These are phyloP conservation scores for Verticillium longisporum DNA, from an alignment of 2,329 filamentous ascomycete species.

Conservation along the genomic window DNA sequence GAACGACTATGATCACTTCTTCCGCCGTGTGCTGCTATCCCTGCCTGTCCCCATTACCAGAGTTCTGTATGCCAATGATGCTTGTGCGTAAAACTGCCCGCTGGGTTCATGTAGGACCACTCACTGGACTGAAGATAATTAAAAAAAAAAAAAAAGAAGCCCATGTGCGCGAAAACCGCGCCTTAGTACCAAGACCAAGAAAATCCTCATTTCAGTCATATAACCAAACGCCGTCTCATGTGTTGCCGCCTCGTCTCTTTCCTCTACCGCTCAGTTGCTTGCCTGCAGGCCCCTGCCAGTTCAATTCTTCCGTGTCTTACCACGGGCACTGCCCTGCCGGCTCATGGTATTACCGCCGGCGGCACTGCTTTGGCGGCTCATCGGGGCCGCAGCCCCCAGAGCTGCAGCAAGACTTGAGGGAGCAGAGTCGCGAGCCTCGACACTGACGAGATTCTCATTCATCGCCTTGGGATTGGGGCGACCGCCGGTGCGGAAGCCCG, in stretches of 20 bases:
- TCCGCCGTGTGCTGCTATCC: background rate
- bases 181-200: background rate
- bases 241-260: background rate
- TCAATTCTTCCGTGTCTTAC: constrained; percentile 32
- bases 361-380: constrained; percentile 48
- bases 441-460: constrained; percentile 42
- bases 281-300: background rate
- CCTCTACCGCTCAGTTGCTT: background rate
- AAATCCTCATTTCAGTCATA: background rate
- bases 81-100: background rate
- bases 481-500: constrained; percentile 38
- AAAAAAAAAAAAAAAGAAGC: too few relatives aligned
- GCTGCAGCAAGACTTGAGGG: constrained; percentile 24
- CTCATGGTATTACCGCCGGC: constrained; percentile 51
- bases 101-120: background rate
- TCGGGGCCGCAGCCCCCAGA: constrained; percentile 33
- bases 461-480: constrained; percentile 43
- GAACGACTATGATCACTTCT: background rate
- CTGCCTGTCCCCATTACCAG: background rate
- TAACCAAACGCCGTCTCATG: background rate
- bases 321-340: constrained; percentile 45
- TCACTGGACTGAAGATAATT: background rate
- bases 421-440: constrained; percentile 35
- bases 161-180: too few relatives aligned
- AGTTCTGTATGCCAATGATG: background rate